Base-by-base conservation (phyloP, 345 rosid species). In the Hirschfeldia incana region DNA sequence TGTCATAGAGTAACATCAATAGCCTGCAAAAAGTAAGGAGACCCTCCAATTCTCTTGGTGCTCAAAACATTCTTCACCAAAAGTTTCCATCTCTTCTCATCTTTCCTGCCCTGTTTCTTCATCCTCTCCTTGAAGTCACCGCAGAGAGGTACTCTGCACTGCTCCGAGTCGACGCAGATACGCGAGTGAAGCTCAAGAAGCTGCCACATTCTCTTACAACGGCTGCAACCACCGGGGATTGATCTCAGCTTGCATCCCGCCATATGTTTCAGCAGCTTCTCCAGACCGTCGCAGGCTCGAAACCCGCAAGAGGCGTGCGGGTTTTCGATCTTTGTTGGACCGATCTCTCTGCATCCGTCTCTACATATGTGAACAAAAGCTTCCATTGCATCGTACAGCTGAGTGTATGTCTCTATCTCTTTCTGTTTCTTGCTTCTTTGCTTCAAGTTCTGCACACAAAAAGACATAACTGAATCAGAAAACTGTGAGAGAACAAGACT, bases 171-270 rank as follows among this genome's bases (percentile, higher is more conserved):
- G 0, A 84, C 60, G 7, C 98, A 92, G 21, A 94, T 89, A 6
- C 97, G 89, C 13, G 97, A 86, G 67, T 94, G 98, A 9, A 94
- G 86, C 69, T 94, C 93, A 46, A 92, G 65, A 11, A 92, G 87
- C 84, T 92, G 97, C 98, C 97, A 94, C 98, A 92, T 90, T 82
- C 97, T 85, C 81, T 86, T 94, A 79, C 98, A 94, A 34, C 85
- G 94, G 72, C 71, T 72, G 74, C 97, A 94, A 12, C 93, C 94
- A 0, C 97, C 93, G 0, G 94, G 97, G n/a, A 88, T 84, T 5
- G 79, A 75, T 75, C 97, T 85, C 36, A 88, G 67, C 83, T 87
- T 86, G 83, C 98, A 94, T 15, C 78, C 76, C 0, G 94, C 92
- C 26, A 94, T 84, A 83, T 94, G 98, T 4, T 97, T 88, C 65